phyloP scores from a whole-genome alignment of 2,329 filamentous ascomycete species.

The Neoarthrinium moseri region DNA sequence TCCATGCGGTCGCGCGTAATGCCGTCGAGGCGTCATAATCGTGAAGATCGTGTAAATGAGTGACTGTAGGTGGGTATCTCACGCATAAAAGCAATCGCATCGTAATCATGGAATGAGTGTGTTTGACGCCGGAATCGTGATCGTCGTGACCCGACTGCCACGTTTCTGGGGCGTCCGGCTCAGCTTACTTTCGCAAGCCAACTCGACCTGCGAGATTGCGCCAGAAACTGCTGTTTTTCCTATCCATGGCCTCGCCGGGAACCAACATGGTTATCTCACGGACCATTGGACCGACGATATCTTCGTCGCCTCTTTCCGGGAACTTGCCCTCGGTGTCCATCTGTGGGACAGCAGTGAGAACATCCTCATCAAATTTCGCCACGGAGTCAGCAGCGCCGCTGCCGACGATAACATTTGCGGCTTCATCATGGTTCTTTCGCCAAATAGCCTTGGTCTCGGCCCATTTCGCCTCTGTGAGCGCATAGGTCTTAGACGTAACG shows the following conservation, averaged over 20 bases:
- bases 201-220: conserved; percentile 29
- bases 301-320: conserved; percentile 81
- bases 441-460: conserved; percentile 73
- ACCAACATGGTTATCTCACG: conserved; percentile 53
- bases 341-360: conserved; percentile 65
- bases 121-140: not conserved
- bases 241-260: conserved; percentile 20
- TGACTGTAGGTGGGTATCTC: conserved; percentile 10
- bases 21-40: not conserved
- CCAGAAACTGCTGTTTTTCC: conserved; percentile 29
- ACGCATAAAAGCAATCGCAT: conserved; percentile 2
- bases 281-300: conserved; percentile 92
- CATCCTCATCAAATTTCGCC: conserved; percentile 51
- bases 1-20: not conserved
- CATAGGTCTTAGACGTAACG: conserved; percentile 83
- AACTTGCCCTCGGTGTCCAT: conserved; percentile 81
- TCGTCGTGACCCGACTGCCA: conserved; percentile 7
- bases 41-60: conserved; percentile 1
- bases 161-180: not conserved
- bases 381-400: conserved; percentile 35
- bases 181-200: conserved; percentile 22
- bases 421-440: conserved; percentile 67
- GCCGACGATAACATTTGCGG: conserved; percentile 52
- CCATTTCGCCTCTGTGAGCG: conserved; percentile 87
- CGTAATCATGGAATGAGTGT: conserved; percentile 8